Evolutionary conservation across 768 basidiomycete species (phyloP), one percentile per base, ranked within the genome.

Genomic region (Tricholoma saponaceum): DNA sequence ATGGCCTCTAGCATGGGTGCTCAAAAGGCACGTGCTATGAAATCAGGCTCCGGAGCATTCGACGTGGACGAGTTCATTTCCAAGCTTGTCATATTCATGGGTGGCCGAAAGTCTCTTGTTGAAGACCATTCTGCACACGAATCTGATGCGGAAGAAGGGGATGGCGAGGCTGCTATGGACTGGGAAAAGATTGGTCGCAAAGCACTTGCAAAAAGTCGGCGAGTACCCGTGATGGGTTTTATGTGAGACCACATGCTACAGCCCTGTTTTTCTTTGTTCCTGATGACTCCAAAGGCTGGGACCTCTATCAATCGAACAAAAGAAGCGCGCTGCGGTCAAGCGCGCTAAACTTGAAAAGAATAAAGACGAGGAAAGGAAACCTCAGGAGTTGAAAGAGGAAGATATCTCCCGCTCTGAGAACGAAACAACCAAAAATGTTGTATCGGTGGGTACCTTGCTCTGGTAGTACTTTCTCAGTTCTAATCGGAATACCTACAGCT

Each of bases 61-160:
- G 96, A 99, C 66, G 76, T 90, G 39, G 93, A 96, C 62, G 95
- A 98, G 55, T 98, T 95, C 64, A 76, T 99, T 54, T 72, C 83
- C 5, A 87, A 87, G 64, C 76, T 94, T 33, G 75, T 88, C 49
- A 79, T 74, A 13, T 90, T 84, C 65, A 89, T 94, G 88, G 89
- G 90, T 16, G 89, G 90, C 5, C 75, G 79, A 30, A 78, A 79
- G 32, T 58, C 67, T 6, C 28, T 50, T 18, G 75, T 79, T 33
- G 78, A 83, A 51, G 76, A 77, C 47, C 67, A 70, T 9, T 57
- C 72, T 26, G 56, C 80, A 64, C 78, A 80, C 3, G 84, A 78
- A 20, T 77, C 71, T 2, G 84, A 85, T 30, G 78, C 73, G n/a
- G 84, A 84, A 35, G 81, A 73, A 23, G 77, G 71, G n/a, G 73